Evolutionary conservation across 1,284 basidiomycete genomes (phyloP), one percentile per base, ranked within the genome.

Genomic region (Cutaneotrichosporon sp.): DNA sequence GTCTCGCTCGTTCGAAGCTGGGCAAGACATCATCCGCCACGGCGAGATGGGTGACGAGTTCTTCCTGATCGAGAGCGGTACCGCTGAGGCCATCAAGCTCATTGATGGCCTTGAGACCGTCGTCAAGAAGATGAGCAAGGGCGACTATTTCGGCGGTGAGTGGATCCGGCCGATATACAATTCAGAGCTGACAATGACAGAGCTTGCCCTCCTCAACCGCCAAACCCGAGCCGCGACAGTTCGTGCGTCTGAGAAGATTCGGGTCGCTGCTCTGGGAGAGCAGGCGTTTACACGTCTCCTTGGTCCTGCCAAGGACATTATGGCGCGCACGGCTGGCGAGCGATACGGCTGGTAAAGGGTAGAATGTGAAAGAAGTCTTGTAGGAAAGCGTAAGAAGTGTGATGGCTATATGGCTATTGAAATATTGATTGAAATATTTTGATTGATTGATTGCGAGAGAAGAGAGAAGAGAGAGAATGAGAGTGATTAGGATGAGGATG

Each of bases 91-190:
- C 4, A 90, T 90, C 63, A 97, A 97, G 83, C 82, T 82, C 64
- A 83, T 81, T 31, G 85, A 87, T 52, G 88, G 88, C 0, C 82
- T 83, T 58, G 89, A 91, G 69, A 83, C 88, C 26, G 82, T 85
- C 10, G 91, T 97, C 13, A 90, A 90, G 18, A 85, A 83, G 63
- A 85, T 92, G 60, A 86, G 84, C 72, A 91, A 93, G 73, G 96
- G 96, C 14, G 95, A 99, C 80, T 99, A 98, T 85, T 99, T 99
- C 84, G 96, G 96, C 81, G 94, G 94, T 92, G 72, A 75, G 89
- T 81, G 26, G 26, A 26, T 26, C 26, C 6, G 2, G 18, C 5
- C 11, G 36, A 5, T 13, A 5, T 36, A 13, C 34, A 36, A 36
- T 13, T 13, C 2, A 34, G 26, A 26, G 40, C 46, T 63, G 49